Conservation (phyloP, 345 rosid genomes). For the Pistacia integerrima region DNA sequence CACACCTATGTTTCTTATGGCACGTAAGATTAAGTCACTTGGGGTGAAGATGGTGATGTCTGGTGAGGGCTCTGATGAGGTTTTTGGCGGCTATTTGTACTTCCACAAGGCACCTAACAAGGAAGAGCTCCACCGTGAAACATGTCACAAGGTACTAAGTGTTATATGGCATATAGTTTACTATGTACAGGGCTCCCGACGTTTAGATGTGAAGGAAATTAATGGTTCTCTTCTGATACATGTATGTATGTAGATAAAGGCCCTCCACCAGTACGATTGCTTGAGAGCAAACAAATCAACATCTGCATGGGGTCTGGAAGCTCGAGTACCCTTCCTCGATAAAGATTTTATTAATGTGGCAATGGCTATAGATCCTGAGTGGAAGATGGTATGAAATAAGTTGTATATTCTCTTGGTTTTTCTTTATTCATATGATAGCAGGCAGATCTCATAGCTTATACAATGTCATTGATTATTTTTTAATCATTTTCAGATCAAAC, state of each 20-base stretch:
- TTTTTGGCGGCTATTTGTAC: conserved; percentile 92
- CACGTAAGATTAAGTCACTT: conserved; percentile 86
- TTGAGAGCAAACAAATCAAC: conserved; percentile 93
- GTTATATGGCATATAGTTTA: not conserved
- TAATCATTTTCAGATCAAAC: conserved; percentile 51
- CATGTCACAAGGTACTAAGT: conserved; percentile 74
- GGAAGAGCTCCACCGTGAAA: conserved; percentile 82
- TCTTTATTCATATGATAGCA: not conserved
- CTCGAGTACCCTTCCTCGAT: conserved; percentile 90
- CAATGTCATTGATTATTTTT: not conserved
- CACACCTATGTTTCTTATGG: conserved; percentile 92
- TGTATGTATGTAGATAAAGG: conserved; percentile 66
- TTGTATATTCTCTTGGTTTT: not conserved
- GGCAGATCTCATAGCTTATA: not conserved
- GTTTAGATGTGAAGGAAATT: not conserved
- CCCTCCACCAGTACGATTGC: conserved; percentile 90
- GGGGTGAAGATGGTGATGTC: conserved; percentile 98
- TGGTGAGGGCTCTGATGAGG: conserved; percentile 95
- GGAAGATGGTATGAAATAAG: conserved; percentile 64
- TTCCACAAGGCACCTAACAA: conserved; percentile 97
- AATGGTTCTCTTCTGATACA: not conserved
- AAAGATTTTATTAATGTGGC: conserved; percentile 79
- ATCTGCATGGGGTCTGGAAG: conserved; percentile 95
- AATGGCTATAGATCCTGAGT: conserved; percentile 85
- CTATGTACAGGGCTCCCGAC: not conserved